Conservation (phyloP, 148 eudicot genomes). For the Camellia granthamiana region DNA sequence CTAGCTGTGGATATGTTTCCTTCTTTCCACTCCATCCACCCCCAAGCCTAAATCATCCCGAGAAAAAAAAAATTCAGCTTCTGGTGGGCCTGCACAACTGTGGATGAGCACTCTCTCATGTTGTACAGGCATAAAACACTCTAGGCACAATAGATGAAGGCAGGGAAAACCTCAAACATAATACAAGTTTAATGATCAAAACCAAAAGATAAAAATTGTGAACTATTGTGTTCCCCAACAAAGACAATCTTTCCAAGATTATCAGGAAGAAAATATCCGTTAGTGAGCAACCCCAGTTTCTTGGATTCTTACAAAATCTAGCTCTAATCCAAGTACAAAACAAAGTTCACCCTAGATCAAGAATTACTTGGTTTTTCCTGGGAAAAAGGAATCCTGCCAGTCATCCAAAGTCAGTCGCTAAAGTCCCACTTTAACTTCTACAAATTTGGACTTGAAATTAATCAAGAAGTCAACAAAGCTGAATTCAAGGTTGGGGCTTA, state of each 20-base stretch:
- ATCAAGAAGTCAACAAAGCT: background rate
- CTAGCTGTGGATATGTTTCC: constrained; percentile 76
- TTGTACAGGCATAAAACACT: background rate
- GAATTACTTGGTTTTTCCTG: too few relatives aligned
- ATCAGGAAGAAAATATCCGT: background rate
- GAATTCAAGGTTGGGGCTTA: background rate
- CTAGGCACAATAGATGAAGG: background rate
- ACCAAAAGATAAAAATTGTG: background rate
- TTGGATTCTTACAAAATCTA: background rate
- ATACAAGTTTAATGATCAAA: background rate
- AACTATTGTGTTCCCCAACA: background rate
- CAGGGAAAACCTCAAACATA: too few relatives aligned
- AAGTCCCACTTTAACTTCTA: too few relatives aligned
- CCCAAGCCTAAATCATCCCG: constrained; percentile 72
- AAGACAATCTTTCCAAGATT: background rate
- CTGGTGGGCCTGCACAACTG: background rate
- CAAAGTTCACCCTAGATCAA: background rate
- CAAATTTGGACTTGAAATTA: constrained; percentile 3
- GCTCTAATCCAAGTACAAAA: background rate
- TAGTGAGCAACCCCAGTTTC: background rate
- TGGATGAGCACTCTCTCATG: background rate
- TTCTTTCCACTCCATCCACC: constrained; percentile 99
- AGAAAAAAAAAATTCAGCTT: constrained; percentile 6
- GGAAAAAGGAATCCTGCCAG: too few relatives aligned
- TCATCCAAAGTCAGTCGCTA: too few relatives aligned